phyloP scores from a whole-genome alignment of 148 eudicot genomes.

The Fagopyrum tataricum region DNA sequence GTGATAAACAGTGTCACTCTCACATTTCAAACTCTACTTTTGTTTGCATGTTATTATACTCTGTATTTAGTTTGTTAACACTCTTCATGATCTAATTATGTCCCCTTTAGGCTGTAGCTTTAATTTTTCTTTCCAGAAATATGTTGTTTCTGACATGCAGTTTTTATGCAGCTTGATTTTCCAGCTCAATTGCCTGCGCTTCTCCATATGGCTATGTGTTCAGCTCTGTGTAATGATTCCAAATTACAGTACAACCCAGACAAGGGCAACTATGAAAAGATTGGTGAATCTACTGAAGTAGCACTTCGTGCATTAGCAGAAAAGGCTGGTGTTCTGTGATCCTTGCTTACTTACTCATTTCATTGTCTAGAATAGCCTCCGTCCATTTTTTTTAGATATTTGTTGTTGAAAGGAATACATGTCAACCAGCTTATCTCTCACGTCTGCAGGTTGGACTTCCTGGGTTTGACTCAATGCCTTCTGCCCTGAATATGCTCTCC shows the following conservation, averaged over 20 bases:
- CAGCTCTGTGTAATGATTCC: constrained; percentile 97
- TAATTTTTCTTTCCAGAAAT: constrained; percentile 13
- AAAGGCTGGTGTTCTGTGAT: constrained; percentile 44
- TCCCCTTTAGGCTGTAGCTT: neutral
- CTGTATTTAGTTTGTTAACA: neutral
- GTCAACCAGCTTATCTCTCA: neutral
- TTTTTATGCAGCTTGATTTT: constrained; percentile 68
- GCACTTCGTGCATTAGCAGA: constrained; percentile 96
- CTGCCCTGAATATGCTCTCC: constrained; percentile 89
- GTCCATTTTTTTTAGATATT: neutral
- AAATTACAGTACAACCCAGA: constrained; percentile 88
- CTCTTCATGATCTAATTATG: neutral
- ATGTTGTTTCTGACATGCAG: constrained; percentile 14
- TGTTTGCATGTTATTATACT: neutral
- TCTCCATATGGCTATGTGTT: constrained; percentile 97
- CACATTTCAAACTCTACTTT: neutral
- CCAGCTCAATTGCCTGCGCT: constrained; percentile 93
- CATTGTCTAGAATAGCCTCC: neutral
- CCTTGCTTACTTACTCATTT: neutral
- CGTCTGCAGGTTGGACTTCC: constrained; percentile 83
- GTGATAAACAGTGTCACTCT: neutral
- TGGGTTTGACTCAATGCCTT: constrained; percentile 97
- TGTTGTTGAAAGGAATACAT: neutral
- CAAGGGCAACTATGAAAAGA: constrained; percentile 87
- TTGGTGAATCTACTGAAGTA: constrained; percentile 99